Evolutionary conservation across 441 rosid genomes (phyloP).

Genomic region (Adansonia gregorii): DNA sequence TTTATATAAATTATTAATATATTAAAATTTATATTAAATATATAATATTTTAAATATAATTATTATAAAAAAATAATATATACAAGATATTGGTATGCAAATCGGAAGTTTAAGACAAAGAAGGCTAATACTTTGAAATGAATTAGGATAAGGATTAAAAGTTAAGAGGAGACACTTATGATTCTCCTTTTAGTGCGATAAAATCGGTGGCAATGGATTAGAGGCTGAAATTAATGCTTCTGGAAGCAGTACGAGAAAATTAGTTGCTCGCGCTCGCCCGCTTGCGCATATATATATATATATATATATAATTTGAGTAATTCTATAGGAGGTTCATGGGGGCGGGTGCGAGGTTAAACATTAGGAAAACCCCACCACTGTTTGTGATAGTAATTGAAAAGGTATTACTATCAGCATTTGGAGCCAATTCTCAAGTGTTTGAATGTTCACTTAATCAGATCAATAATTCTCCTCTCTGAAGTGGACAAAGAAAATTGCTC

Average conservation of each 20-base stretch:
- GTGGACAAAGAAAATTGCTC: neutral
- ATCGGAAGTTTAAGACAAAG: neutral
- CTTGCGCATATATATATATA: too few relatives aligned
- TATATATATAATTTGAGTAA: conserved; percentile 24
- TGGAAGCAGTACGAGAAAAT: too few relatives aligned
- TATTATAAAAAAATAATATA: neutral
- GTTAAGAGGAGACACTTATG: conserved; percentile 31
- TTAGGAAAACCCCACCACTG: neutral
- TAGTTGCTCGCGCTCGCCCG: too few relatives aligned
- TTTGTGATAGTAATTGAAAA: neutral
- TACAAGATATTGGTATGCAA: neutral
- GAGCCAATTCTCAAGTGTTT: neutral
- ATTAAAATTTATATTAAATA: too few relatives aligned
- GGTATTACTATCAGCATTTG: neutral
- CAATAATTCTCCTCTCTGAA: conserved; percentile 1
- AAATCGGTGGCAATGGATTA: conserved; percentile 22
- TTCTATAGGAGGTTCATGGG: conserved; percentile 13
- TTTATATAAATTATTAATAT: too few relatives aligned
- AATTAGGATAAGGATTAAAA: conserved; percentile 15
- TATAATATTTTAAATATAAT: neutral
- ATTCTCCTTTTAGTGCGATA: conserved; percentile 22
- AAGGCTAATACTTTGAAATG: conserved; percentile 6
- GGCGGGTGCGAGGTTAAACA: neutral
- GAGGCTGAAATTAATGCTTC: neutral
- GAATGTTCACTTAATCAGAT: neutral